phyloP scores from a whole-genome alignment of 176 grass and related monocot species.

The Ananas comosus region DNA sequence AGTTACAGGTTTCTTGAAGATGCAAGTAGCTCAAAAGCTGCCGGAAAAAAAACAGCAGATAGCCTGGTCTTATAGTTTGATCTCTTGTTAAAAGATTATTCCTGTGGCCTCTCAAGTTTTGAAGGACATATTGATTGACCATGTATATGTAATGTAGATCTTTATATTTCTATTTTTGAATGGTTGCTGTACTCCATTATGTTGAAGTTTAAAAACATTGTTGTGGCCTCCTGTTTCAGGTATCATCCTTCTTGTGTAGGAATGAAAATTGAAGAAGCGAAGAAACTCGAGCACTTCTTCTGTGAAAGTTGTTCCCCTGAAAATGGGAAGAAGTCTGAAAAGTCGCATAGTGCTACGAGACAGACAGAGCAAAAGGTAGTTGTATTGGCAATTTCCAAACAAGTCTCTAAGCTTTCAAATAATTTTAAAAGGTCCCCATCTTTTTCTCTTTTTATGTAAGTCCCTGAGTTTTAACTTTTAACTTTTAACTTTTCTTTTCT shows the following conservation, averaged over 20 bases:
- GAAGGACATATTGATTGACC: too few relatives aligned
- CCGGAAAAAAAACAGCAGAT: too few relatives aligned
- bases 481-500: too few relatives aligned
- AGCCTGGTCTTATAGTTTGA: too few relatives aligned
- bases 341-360: slow-evolving; percentile 49
- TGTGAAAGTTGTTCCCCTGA: slow-evolving; percentile 71
- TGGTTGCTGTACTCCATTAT: not conserved
- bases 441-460: too few relatives aligned
- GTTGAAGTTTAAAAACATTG: slow-evolving; percentile 2
- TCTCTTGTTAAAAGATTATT: too few relatives aligned
- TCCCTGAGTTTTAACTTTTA: too few relatives aligned
- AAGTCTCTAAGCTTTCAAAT: not conserved
- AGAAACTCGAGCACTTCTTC: slow-evolving; percentile 95
- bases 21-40: not conserved
- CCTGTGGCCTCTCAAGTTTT: too few relatives aligned
- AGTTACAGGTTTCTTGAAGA: too few relatives aligned
- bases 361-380: slow-evolving; percentile 82
- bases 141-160: not conserved
- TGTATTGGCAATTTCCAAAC: not conserved
- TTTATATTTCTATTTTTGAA: not conserved
- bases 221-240: slow-evolving; percentile 34
- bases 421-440: not conserved
- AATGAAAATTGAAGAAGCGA: slow-evolving; percentile 87
- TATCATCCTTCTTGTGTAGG: slow-evolving; percentile 88
- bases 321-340: slow-evolving; percentile 73